A percentile compares a stretch with the other conserved stretches of the same genome.
These are phyloP conservation scores for Dactylellina sp. DNA, from an alignment of 2,329 filamentous ascomycete species.

Conservation along the genomic window DNA sequence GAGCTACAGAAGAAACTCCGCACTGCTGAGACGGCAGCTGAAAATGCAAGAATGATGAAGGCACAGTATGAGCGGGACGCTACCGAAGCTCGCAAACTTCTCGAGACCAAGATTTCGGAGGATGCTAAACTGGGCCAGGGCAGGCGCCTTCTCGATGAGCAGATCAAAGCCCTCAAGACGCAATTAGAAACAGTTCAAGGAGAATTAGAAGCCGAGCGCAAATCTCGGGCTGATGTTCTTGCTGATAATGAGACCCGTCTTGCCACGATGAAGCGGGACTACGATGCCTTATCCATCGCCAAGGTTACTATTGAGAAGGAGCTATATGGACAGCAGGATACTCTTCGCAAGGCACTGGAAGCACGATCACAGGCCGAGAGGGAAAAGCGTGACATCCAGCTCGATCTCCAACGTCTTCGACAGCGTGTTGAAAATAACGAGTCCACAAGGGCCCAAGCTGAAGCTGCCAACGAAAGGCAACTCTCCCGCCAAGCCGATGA, in stretches of 20 bases:
- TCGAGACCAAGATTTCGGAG: constrained; percentile 89
- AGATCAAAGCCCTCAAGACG: constrained; percentile 86
- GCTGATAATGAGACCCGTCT: constrained; percentile 91
- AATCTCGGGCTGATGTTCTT: constrained; percentile 93
- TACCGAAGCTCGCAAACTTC: constrained; percentile 83
- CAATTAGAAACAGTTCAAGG: constrained; percentile 86
- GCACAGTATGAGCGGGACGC: constrained; percentile 87
- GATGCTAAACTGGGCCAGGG: constrained; percentile 86
- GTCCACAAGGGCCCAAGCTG: constrained; percentile 84
- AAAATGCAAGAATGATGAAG: constrained; percentile 86
- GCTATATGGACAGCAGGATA: constrained; percentile 94
- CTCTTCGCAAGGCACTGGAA: constrained; percentile 85
- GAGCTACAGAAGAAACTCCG: constrained; percentile 79
- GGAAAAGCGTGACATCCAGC: constrained; percentile 88
- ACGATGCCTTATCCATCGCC: constrained; percentile 85
- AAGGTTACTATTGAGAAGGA: constrained; percentile 99
- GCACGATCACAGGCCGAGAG: constrained; percentile 82
- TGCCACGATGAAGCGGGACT: constrained; percentile 83
- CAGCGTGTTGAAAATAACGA: constrained; percentile 87
- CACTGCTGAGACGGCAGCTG: constrained; percentile 87
- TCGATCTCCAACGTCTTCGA: constrained; percentile 83
- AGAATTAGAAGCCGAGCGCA: constrained; percentile 88
- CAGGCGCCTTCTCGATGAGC: constrained; percentile 83
- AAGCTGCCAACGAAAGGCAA: constrained; percentile 81
- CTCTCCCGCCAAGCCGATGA: constrained; percentile 83